Evolutionary conservation across 176 grass and related monocot genomes (phyloP).

Genomic region (Zea mays): DNA sequence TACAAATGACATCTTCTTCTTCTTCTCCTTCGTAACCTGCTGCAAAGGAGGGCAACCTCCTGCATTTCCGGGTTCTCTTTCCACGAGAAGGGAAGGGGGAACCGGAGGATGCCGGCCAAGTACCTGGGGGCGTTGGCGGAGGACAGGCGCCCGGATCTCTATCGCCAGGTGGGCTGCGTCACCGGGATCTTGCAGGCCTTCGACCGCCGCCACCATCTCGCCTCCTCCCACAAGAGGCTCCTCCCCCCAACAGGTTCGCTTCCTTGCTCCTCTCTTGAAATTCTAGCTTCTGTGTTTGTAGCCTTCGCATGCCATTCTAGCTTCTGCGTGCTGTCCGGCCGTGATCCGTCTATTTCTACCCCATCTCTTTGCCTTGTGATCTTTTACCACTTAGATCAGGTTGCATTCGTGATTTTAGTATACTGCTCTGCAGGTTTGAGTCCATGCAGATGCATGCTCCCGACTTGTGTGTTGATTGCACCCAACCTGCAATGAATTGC

Average conservation of each 20-base stretch:
- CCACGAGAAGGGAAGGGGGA: background rate
- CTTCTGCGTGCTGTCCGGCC: background rate
- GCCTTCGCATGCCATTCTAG: background rate
- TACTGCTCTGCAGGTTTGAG: background rate
- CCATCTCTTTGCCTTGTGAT: background rate
- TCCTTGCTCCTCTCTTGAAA: slow-evolving; percentile 12
- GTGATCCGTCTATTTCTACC: background rate
- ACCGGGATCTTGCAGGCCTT: slow-evolving; percentile 89
- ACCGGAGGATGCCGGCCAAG: slow-evolving; percentile 63
- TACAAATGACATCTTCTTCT: background rate
- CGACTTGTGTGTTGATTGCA: slow-evolving; percentile 5
- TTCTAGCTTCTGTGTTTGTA: background rate
- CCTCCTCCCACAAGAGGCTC: slow-evolving; percentile 41
- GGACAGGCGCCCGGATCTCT: slow-evolving; percentile 66
- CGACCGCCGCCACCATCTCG: slow-evolving; percentile 68
- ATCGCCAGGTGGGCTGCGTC: slow-evolving; percentile 80
- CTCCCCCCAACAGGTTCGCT: slow-evolving; percentile 27
- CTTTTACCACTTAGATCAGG: slow-evolving; percentile 3
- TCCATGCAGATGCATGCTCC: slow-evolving; percentile 20
- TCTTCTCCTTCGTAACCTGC: slow-evolving; percentile 5
- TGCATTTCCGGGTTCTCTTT: slow-evolving; percentile 37
- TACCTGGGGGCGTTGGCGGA: slow-evolving; percentile 63
- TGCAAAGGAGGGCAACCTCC: slow-evolving; percentile 9
- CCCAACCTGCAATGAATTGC: slow-evolving; percentile 32
- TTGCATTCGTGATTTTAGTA: slow-evolving; percentile 1